Conservation (phyloP, 805 yeast genomes). For the Candida ipomoeae region DNA sequence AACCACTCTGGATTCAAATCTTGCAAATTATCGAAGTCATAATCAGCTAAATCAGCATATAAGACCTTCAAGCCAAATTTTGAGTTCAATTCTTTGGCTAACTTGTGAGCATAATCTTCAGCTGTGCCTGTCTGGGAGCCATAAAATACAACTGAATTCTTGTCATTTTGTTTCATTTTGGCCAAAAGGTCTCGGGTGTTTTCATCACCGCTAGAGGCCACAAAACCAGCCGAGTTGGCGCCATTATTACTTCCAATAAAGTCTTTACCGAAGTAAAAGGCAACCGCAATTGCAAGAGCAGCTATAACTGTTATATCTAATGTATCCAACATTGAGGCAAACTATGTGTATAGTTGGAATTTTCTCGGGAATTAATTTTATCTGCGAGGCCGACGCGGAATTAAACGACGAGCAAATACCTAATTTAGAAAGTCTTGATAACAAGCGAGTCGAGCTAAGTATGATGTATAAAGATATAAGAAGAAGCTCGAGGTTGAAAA, state of each 20-base stretch:
- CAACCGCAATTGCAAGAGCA: constrained; percentile 60
- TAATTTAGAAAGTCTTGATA: not conserved
- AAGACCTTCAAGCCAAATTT: constrained; percentile 77
- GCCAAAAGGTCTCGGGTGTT: constrained; percentile 53
- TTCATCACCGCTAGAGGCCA: constrained; percentile 25
- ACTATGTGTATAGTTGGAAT: constrained; percentile 30
- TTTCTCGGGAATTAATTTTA: constrained; percentile 38
- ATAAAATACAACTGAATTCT: constrained; percentile 75
- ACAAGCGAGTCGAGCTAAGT: not conserved
- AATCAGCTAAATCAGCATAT: constrained; percentile 85
- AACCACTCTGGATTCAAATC: constrained; percentile 56
- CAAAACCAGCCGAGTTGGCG: constrained; percentile 27
- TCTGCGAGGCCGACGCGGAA: constrained; percentile 17
- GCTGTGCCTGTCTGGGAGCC: constrained; percentile 99
- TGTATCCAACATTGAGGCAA: constrained; percentile 51
- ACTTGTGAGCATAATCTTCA: constrained; percentile 90
- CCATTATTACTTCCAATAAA: constrained; percentile 36
- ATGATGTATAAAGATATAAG: not conserved
- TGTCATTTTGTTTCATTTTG: constrained; percentile 55
- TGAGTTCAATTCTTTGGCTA: constrained; percentile 81
- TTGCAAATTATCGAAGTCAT: constrained; percentile 74
- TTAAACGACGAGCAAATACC: not conserved
- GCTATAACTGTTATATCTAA: constrained; percentile 67
- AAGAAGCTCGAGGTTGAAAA: not conserved
- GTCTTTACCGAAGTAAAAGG: constrained; percentile 66